These are phyloP conservation scores for Oenanthe javanica DNA, from an alignment of 140 eudicot genomes.

Conservation along the genomic window DNA sequence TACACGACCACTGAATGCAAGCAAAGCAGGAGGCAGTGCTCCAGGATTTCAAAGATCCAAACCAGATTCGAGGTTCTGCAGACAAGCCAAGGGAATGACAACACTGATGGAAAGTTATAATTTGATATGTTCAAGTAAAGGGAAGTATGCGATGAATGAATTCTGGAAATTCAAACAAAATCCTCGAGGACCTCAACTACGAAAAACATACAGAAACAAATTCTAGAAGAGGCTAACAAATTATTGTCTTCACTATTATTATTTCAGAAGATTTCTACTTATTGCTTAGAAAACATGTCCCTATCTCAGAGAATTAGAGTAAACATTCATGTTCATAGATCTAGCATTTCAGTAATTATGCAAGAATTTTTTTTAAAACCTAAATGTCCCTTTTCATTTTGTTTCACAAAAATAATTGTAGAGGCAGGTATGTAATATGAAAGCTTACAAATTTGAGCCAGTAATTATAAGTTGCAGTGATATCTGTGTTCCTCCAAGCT, in stretches of 20 bases:
- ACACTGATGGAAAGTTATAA: not conserved
- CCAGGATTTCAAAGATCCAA: constrained; percentile 44
- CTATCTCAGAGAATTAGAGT: too few relatives aligned
- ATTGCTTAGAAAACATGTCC: too few relatives aligned
- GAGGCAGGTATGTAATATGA: not conserved
- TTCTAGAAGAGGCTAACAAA: too few relatives aligned
- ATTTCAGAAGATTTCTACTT: too few relatives aligned
- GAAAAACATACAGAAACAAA: too few relatives aligned
- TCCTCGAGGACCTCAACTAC: too few relatives aligned
- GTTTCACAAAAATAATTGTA: not conserved
- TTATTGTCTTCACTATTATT: too few relatives aligned
- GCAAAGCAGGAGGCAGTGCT: constrained; percentile 44
- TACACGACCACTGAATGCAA: constrained; percentile 34
- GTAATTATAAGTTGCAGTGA: constrained; percentile 30
- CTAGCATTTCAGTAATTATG: not conserved
- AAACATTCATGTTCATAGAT: not conserved
- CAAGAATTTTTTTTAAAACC: not conserved
- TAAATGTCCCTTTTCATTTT: not conserved
- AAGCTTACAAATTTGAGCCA: constrained; percentile 38
- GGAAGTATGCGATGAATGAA: not conserved
- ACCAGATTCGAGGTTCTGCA: constrained; percentile 39
- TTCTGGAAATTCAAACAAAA: too few relatives aligned
- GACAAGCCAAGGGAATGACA: not conserved
- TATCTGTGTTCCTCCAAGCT: constrained; percentile 35
- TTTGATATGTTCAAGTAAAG: not conserved